Evolutionary conservation across 1,284 basidiomycete species (phyloP), one percentile per base, ranked within the genome.

Genomic region (Sutorius eximius): DNA sequence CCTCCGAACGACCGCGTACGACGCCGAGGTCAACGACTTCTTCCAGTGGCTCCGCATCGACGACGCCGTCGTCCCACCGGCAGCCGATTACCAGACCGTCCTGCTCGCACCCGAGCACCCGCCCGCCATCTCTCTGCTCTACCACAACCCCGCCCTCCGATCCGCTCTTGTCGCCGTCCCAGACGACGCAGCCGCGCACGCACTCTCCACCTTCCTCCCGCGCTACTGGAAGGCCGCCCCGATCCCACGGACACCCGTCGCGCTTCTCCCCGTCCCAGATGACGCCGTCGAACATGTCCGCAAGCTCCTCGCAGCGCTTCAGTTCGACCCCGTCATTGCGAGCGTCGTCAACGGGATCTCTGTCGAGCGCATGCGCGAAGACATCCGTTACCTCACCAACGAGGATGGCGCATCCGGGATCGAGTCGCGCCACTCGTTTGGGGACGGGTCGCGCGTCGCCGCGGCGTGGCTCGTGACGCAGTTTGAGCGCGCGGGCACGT

Each of bases 351-450:
- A 82, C 63, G 83, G 76, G 61, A 80, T 86, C 55, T 90, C 82
- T 45, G 67, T 84, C 34, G 68, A 79, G 7, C 79, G 83, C 59
- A 83, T 95, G 73, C 75, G 77, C 52, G 76, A 81, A 44, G 87
- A 91, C 69, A 80, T 94, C 42, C 80, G 84, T 46, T 93, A 82
- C 69, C 82, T 95, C 55, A 93, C 92, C 1, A 92, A 92, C 52
- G 93, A 95, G 71, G 85, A 86, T 59, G 76, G 71, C 20, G 64
- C 74, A 36, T 87, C 85, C 4, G 77, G 76, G 13, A 89, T 94
- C 57, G 64, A 83, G 32, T 86, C 85, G 1, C 79, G 93, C 15
- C 90, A 94, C 66, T 90, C 89, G 8, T 95, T 94, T 72, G 77
- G 86, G 0, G 60, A 74, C 2, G 91, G 89, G 5, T 83, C 88